phyloP scores from a whole-genome alignment of 495 filamentous ascomycete species.

The Podospora australis region DNA sequence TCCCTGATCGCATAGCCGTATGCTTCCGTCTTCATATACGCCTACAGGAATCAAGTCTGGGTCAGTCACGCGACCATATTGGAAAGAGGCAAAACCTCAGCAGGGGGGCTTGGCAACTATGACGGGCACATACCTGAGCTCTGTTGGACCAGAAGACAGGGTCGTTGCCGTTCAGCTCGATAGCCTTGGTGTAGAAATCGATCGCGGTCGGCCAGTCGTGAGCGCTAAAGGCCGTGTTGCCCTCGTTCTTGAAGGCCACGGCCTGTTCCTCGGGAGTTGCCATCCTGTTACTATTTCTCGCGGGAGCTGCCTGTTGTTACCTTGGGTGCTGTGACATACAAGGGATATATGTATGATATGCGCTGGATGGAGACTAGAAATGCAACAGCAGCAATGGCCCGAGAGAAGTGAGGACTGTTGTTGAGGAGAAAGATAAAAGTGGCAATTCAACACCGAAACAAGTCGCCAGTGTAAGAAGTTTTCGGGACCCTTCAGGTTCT shows the following conservation, averaged over 20 bases:
- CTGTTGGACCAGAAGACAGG: slow-evolving; percentile 90
- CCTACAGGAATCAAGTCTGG: slow-evolving; percentile 41
- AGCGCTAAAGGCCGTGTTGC: slow-evolving; percentile 83
- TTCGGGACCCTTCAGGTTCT: too few species aligned
- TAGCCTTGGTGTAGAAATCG: slow-evolving; percentile 83
- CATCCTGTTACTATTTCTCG: slow-evolving; percentile 16
- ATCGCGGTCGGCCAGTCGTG: slow-evolving; percentile 85
- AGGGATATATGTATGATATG: background rate
- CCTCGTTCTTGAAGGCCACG: slow-evolving; percentile 78
- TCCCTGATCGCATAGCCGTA: slow-evolving; percentile 90
- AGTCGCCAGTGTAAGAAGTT: background rate
- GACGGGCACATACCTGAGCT: slow-evolving; percentile 63
- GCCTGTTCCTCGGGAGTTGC: slow-evolving; percentile 51
- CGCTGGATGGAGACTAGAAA: background rate
- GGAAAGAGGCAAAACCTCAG: background rate
- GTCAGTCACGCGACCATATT: slow-evolving; percentile 43
- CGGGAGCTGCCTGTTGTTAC: slow-evolving; percentile 13
- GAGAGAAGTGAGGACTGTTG: background rate
- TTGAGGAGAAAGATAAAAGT: background rate
- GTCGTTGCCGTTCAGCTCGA: slow-evolving; percentile 75
- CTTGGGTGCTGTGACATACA: slow-evolving; percentile 13
- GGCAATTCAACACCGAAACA: slow-evolving; percentile 1
- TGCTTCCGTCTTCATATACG: slow-evolving; percentile 90
- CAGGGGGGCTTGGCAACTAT: slow-evolving; percentile 2
- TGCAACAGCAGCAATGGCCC: background rate